A percentile compares a stretch with the other conserved stretches of the same genome.
These are phyloP conservation scores for Penicillium riverlandense DNA, from an alignment of 495 filamentous ascomycete species.

Conservation along the genomic window DNA sequence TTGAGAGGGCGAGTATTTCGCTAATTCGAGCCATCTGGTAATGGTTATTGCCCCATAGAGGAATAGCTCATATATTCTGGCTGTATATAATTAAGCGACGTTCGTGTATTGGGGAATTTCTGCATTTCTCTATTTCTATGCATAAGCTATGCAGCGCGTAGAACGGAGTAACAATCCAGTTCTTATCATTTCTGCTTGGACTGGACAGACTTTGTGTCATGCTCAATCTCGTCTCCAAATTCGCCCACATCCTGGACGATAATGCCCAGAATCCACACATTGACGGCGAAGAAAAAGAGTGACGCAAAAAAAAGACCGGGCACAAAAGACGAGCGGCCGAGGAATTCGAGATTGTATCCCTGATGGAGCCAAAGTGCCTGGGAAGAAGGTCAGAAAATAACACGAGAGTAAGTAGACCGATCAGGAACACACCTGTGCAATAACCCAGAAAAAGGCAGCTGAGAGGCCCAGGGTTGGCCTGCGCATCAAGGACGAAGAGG, in stretches of 20 bases:
- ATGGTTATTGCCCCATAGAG: no score
- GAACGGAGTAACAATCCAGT: no score
- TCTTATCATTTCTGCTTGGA: no score
- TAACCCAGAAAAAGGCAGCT: conserved; percentile 64
- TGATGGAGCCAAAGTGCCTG: conserved; percentile 83
- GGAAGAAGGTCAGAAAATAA: background rate
- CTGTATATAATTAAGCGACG: no score
- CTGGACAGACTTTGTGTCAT: no score
- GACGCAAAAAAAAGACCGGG: conserved; percentile 73
- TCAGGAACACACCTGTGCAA: conserved; percentile 45
- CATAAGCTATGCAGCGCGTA: no score
- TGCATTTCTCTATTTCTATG: no score
- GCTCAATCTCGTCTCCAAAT: no score
- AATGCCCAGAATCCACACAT: conserved; percentile 79
- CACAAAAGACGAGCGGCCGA: conserved; percentile 77
- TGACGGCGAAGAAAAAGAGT: conserved; percentile 74
- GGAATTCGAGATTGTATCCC: conserved; percentile 80
- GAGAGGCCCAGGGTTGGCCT: conserved; percentile 51
- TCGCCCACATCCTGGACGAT: conserved; percentile 62
- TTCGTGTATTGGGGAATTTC: no score
- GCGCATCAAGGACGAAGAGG: conserved; percentile 61
- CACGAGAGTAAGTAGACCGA: background rate
- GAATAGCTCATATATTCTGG: no score
- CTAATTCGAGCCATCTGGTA: no score
- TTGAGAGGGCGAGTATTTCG: no score